Percentiles rank a stretch among this genome's conserved stretches.
Conservation (phyloP, 108 stramenopile genomes). For the Nannochloropsis oceanica region DNA sequence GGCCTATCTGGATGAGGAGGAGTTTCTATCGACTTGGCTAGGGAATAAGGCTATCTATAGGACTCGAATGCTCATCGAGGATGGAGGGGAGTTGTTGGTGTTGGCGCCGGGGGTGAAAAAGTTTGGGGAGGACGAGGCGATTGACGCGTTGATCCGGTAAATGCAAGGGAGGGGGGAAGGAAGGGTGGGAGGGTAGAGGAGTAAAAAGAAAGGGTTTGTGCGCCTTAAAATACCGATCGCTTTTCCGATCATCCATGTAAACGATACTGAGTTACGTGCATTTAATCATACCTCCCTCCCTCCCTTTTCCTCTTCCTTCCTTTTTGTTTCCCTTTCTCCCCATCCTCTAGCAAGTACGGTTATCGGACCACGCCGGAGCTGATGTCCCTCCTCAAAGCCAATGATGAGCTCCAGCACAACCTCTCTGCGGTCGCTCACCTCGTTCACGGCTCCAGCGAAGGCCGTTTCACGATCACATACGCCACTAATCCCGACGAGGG, state of each 20-base stretch:
- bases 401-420: slow-evolving; percentile 60
- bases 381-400: slow-evolving; percentile 55
- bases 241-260: too few species aligned
- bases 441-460: slow-evolving; percentile 83
- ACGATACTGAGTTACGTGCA: not conserved
- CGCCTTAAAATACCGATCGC: not conserved
- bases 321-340: not conserved
- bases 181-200: not conserved
- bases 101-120: slow-evolving; percentile 67
- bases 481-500: slow-evolving; percentile 53
- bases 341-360: slow-evolving; percentile 46
- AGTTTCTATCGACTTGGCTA: slow-evolving; percentile 89
- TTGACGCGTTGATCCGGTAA: slow-evolving; percentile 66
- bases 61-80: slow-evolving; percentile 83
- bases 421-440: slow-evolving; percentile 82
- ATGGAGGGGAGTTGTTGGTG: slow-evolving; percentile 74
- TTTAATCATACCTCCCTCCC: not conserved
- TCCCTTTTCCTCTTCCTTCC: not conserved
- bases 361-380: slow-evolving; percentile 68
- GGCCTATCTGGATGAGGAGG: slow-evolving; percentile 64
- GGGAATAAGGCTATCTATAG: slow-evolving; percentile 88
- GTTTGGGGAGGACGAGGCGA: slow-evolving; percentile 73
- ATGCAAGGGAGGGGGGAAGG: not conserved
- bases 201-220: too few species aligned
- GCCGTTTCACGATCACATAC: slow-evolving; percentile 71